Evolutionary conservation across 2,329 filamentous ascomycete species (phyloP).

Genomic region (Xylaria multiplex): DNA sequence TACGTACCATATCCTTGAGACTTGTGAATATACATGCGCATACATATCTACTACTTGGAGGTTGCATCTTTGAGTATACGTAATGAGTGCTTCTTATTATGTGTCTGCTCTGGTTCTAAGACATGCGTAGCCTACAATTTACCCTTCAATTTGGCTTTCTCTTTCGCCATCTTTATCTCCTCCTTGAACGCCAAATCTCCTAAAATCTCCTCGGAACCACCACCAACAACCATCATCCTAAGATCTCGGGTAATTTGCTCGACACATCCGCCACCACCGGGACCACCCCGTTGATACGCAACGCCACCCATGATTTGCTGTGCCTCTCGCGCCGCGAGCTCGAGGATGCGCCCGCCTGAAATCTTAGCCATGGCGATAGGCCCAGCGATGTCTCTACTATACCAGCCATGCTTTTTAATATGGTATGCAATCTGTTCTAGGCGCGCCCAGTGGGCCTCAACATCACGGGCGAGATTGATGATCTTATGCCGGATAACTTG

Average conservation of each 20-base stretch:
- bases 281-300: constrained; percentile 57
- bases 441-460: constrained; percentile 67
- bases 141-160: constrained; percentile 25
- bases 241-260: constrained; percentile 62
- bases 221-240: constrained; percentile 61
- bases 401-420: constrained; percentile 50
- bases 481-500: constrained; percentile 67
- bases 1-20: background rate
- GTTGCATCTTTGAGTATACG: background rate
- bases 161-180: constrained; percentile 47
- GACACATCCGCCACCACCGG: constrained; percentile 56
- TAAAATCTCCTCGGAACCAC: constrained; percentile 62
- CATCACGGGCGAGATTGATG: constrained; percentile 63
- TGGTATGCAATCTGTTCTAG: constrained; percentile 67
- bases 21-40: background rate
- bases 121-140: constrained; percentile 20
- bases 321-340: constrained; percentile 59
- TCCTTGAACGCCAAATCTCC: constrained; percentile 58
- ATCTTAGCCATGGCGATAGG: constrained; percentile 53
- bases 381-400: constrained; percentile 47
- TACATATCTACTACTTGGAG: too few species aligned
- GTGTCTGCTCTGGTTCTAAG: background rate
- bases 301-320: constrained; percentile 62
- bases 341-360: constrained; percentile 56
- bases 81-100: too few species aligned